Percentiles rank a stretch among this genome's conserved stretches.
Conservation (phyloP, 75 land plant genomes). For the Pseudotsuga menziesii region DNA sequence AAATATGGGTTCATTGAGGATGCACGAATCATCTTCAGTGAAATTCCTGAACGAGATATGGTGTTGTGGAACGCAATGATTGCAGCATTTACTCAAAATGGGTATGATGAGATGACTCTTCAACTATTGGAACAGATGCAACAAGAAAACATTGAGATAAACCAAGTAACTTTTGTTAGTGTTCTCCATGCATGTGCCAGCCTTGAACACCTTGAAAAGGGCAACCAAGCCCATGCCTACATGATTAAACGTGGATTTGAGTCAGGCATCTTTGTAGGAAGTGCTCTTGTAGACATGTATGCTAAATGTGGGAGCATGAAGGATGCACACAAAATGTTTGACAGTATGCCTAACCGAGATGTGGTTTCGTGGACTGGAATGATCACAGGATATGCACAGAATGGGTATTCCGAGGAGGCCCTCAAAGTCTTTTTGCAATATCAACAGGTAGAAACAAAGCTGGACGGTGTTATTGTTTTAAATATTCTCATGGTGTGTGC, state of each 20-base stretch:
- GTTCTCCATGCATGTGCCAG: constrained; percentile 2
- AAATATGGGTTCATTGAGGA: constrained; percentile 16
- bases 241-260: neutral
- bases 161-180: constrained; percentile 1
- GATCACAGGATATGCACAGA: constrained; percentile 29
- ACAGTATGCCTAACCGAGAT: constrained; percentile 5
- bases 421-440: constrained; percentile 32
- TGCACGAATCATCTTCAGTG: constrained; percentile 11
- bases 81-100: constrained; percentile 6
- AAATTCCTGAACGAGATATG: constrained; percentile 13
- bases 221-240: neutral
- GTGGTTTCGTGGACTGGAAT: constrained; percentile 29
- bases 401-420: constrained; percentile 29
- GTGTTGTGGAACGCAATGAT: constrained; percentile 17
- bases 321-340: constrained; percentile 14
- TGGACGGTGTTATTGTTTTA: too few species aligned
- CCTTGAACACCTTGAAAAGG: neutral
- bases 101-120: neutral
- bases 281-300: constrained; percentile 15
- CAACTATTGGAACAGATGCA: constrained; percentile 1
- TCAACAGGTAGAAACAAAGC: constrained; percentile 2
- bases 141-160: neutral
- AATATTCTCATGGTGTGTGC: neutral
- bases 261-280: neutral
- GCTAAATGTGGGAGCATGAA: constrained; percentile 15